A percentile compares a stretch with the other conserved stretches of the same genome.
phyloP scores from a whole-genome alignment of 1,284 basidiomycete species.

The Trametes polyzona region DNA sequence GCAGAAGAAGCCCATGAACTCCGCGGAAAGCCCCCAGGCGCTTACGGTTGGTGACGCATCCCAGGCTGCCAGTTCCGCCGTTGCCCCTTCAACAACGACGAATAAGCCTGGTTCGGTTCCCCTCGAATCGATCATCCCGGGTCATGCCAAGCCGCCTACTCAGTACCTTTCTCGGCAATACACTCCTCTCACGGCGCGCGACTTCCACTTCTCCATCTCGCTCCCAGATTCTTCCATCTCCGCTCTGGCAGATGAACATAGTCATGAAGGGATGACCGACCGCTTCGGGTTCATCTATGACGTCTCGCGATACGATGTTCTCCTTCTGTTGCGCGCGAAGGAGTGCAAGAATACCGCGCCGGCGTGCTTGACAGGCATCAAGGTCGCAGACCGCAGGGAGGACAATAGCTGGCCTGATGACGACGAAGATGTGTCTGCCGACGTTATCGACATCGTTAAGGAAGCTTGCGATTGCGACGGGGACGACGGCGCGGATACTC shows the following conservation, averaged over 20 bases:
- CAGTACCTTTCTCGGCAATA: constrained; percentile 78
- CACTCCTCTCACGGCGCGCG: constrained; percentile 65
- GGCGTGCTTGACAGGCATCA: constrained; percentile 84
- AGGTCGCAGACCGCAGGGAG: constrained; percentile 81
- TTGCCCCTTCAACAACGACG: constrained; percentile 6
- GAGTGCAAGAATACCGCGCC: constrained; percentile 79
- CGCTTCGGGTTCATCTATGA: constrained; percentile 96
- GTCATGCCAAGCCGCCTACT: constrained; percentile 84
- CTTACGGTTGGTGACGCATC: constrained; percentile 20
- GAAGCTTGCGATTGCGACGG: constrained; percentile 59
- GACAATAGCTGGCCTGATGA: constrained; percentile 76
- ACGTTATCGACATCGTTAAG: constrained; percentile 61
- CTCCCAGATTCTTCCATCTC: constrained; percentile 60
- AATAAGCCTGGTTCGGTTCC: constrained; percentile 68
- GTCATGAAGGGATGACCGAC: constrained; percentile 80
- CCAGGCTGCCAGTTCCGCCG: constrained; percentile 7
- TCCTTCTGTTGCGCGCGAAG: constrained; percentile 72
- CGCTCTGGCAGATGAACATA: constrained; percentile 55
- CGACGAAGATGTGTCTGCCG: constrained; percentile 41
- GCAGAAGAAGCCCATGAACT: constrained; percentile 43
- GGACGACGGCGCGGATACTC: constrained; percentile 30
- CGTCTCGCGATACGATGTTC: constrained; percentile 79
- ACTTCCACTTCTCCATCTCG: constrained; percentile 70
- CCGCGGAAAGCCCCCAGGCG: constrained; percentile 34
- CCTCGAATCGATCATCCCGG: constrained; percentile 88